phyloP scores from a whole-genome alignment of 2,329 filamentous ascomycete species.

The Phialophora chinensis region DNA sequence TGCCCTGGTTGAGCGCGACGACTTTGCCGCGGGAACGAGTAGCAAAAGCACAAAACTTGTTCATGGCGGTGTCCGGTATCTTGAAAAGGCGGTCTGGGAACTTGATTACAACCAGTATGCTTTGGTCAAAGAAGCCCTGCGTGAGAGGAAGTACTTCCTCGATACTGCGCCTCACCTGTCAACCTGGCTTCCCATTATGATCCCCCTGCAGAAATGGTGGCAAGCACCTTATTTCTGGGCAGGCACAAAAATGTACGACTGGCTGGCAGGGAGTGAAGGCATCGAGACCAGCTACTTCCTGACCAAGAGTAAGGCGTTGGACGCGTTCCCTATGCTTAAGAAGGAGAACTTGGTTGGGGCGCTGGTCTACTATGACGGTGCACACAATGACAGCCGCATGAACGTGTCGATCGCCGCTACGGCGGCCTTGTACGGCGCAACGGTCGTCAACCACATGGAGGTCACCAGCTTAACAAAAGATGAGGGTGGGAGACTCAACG shows the following conservation, averaged over 20 bases:
- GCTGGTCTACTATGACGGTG: slow-evolving; percentile 88
- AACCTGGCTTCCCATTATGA: slow-evolving; percentile 80
- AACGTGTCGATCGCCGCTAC: slow-evolving; percentile 89
- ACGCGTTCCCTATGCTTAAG: slow-evolving; percentile 88
- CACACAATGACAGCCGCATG: slow-evolving; percentile 92
- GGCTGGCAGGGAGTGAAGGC: slow-evolving; percentile 82
- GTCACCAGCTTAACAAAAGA: slow-evolving; percentile 79
- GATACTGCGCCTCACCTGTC: slow-evolving; percentile 83
- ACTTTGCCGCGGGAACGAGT: slow-evolving; percentile 81
- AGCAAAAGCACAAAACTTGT: slow-evolving; percentile 89
- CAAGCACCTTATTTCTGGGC: slow-evolving; percentile 76
- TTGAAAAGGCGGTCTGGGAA: slow-evolving; percentile 86
- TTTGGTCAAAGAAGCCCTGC: slow-evolving; percentile 79
- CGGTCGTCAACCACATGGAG: slow-evolving; percentile 82
- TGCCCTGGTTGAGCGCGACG: slow-evolving; percentile 79
- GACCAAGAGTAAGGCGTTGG: slow-evolving; percentile 82
- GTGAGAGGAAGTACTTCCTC: slow-evolving; percentile 82
- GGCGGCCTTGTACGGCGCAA: slow-evolving; percentile 83
- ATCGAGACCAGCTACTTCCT: slow-evolving; percentile 90
- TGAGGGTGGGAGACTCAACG: slow-evolving; percentile 72
- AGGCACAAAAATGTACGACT: slow-evolving; percentile 80
- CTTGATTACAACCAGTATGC: slow-evolving; percentile 80
- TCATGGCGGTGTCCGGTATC: slow-evolving; percentile 81
- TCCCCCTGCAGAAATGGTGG: slow-evolving; percentile 83
- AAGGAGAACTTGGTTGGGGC: slow-evolving; percentile 78